These are phyloP conservation scores for Trichoderma breve DNA, from an alignment of 2,329 filamentous ascomycete genomes.

Conservation along the genomic window DNA sequence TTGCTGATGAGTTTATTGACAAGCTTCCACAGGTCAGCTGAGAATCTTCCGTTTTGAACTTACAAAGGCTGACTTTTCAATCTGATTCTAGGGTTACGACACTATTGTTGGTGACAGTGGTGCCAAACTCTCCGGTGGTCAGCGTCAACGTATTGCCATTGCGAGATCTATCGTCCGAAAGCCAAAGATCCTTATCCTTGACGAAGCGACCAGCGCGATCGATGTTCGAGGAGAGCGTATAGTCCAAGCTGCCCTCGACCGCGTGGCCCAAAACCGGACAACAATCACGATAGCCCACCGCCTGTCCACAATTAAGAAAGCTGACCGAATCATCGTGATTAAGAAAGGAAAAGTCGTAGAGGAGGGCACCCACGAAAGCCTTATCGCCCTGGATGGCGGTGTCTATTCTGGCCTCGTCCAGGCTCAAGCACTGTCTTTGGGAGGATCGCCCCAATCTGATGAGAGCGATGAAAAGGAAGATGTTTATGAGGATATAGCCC, in stretches of 20 bases:
- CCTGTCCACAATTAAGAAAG: constrained; percentile 71
- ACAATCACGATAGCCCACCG: constrained; percentile 74
- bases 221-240: constrained; percentile 55
- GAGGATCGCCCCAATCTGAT: constrained; percentile 43
- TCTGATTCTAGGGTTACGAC: constrained; percentile 57
- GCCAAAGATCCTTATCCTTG: constrained; percentile 69
- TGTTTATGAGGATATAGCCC: constrained; percentile 36
- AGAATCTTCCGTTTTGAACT: not conserved
- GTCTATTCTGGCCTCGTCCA: constrained; percentile 67
- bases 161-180: constrained; percentile 71
- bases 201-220: constrained; percentile 72
- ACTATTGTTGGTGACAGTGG: constrained; percentile 75
- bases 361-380: constrained; percentile 70
- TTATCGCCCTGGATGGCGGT: constrained; percentile 59
- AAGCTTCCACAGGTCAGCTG: constrained; percentile 53
- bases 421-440: constrained; percentile 58
- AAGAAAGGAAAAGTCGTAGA: constrained; percentile 70
- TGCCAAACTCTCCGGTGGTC: constrained; percentile 77
- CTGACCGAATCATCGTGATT: constrained; percentile 76
- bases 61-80: not conserved
- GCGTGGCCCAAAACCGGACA: constrained; percentile 61
- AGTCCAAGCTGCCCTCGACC: constrained; percentile 63
- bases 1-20: constrained; percentile 67
- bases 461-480: constrained; percentile 38
- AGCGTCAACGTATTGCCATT: constrained; percentile 79